Evolutionary conservation across 352 stramenopile species (phyloP), one percentile per base, ranked within the genome.

Genomic region (Pythium phragmitis): DNA sequence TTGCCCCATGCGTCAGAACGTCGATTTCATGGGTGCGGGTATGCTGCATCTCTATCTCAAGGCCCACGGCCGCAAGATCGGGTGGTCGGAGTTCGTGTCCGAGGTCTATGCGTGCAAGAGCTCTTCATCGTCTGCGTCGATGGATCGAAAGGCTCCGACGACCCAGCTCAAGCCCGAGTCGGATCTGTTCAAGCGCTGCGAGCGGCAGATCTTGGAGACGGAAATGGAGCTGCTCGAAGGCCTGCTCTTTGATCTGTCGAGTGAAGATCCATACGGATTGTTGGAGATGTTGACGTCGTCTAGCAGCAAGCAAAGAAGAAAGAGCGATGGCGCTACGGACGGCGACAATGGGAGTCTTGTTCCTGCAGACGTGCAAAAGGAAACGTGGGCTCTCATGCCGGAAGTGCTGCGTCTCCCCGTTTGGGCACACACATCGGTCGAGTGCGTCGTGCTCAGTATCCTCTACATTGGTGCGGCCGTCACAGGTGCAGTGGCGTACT

Each of bases 21-120:
- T 86, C 21, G 87, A 94, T 26, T 74, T 84, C 16, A 73, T 88
- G 46, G 85, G 80, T 36, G 82, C 82, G 2, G 76, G 78, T 36
- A 87, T 90, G 74, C 58, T 96, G 5, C 73, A 92, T 55, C 63
- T 96, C 45, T 88, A 89, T 39, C 63, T 96, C 4, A 94, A 92
- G 45, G 85, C 84, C 0, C 79, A 90, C 50, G 76, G 75, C 7
- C 76, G 82, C 14, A 79, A 80, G 57, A 73, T 88, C 19, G 60
- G 67, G 9, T 94, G 81, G 80, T 57, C 66, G 1, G 73, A 76
- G 0, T 94, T 92, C 73, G 76, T 93, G 2, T 80, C 74, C 13
- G 77, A 90, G 65, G 83, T 91, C 4, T 91, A 93, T 52, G 48
- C 46, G 7, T 30, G 45, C 4, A 58, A 48, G 36, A 63, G 67